Percentiles rank a stretch among this genome's conserved stretches.
These are phyloP conservation scores for Aspergillus amoenus DNA, from an alignment of 2,329 filamentous ascomycete species.

Conservation along the genomic window DNA sequence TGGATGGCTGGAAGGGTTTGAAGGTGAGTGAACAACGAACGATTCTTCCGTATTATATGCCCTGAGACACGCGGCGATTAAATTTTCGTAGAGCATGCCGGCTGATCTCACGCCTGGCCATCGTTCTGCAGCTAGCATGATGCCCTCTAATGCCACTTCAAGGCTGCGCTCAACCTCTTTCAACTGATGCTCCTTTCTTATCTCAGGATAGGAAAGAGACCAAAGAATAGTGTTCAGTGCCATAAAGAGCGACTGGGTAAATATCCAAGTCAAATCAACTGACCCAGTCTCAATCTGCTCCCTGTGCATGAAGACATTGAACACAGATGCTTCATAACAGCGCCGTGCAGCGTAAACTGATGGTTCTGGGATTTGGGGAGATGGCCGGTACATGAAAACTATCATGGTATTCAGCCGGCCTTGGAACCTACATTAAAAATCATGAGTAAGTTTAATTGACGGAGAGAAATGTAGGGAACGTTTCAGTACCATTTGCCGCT, in stretches of 20 bases:
- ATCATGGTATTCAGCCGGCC: slow-evolving; percentile 82
- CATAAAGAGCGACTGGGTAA: slow-evolving; percentile 86
- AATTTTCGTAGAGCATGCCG: slow-evolving; percentile 79
- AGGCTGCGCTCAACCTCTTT: slow-evolving; percentile 77
- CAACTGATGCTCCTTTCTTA: slow-evolving; percentile 69
- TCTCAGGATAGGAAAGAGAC: slow-evolving; percentile 82
- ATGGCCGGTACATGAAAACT: slow-evolving; percentile 83
- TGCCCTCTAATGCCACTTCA: slow-evolving; percentile 71
- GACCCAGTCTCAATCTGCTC: slow-evolving; percentile 74
- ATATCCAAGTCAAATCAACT: slow-evolving; percentile 91
- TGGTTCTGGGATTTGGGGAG: slow-evolving; percentile 85
- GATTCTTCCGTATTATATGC: slow-evolving; percentile 70
- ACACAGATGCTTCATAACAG: slow-evolving; percentile 80
- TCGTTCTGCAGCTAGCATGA: slow-evolving; percentile 76
- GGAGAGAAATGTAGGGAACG: neutral
- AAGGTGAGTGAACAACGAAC: slow-evolving; percentile 52
- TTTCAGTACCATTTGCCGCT: slow-evolving; percentile 73
- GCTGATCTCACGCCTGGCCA: slow-evolving; percentile 91
- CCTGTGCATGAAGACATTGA: slow-evolving; percentile 77
- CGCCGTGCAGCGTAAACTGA: slow-evolving; percentile 73
- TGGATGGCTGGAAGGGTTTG: slow-evolving; percentile 43
- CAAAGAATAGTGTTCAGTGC: slow-evolving; percentile 88
- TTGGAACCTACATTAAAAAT: slow-evolving; percentile 50
- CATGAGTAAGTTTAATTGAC: neutral
- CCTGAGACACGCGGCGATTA: slow-evolving; percentile 81